A percentile compares a stretch with the other conserved stretches of the same genome.
phyloP scores from a whole-genome alignment of 202 grass and related monocot genomes.

The Cymbopogon flexuosus region DNA sequence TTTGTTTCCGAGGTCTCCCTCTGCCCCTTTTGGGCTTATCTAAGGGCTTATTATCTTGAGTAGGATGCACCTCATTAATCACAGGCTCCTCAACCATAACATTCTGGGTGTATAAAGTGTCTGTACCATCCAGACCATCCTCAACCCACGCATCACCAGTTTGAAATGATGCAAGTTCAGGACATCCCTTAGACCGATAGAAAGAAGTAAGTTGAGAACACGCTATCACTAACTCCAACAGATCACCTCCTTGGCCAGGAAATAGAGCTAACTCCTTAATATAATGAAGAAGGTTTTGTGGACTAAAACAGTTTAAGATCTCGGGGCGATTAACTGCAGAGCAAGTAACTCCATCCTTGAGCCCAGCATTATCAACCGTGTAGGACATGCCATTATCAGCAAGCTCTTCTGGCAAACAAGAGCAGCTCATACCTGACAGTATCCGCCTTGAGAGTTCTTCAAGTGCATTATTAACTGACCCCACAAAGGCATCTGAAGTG shows the following conservation, averaged over 20 bases:
- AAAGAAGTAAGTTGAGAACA: constrained; percentile 81
- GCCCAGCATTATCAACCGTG: constrained; percentile 77
- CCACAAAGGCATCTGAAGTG: constrained; percentile 54
- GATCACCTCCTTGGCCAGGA: constrained; percentile 54
- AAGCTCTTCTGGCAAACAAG: constrained; percentile 62
- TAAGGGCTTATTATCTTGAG: constrained; percentile 26
- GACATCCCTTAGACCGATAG: constrained; percentile 59
- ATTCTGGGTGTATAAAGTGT: constrained; percentile 21
- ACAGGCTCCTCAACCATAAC: constrained; percentile 44
- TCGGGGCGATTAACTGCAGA: constrained; percentile 48
- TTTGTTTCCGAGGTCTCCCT: constrained; percentile 55
- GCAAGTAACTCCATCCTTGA: constrained; percentile 55
- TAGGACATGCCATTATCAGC: constrained; percentile 49
- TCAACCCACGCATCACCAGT: constrained; percentile 43
- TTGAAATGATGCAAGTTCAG: constrained; percentile 61
- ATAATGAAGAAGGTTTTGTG: constrained; percentile 63
- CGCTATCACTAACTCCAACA: constrained; percentile 56
- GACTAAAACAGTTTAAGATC: constrained; percentile 53
- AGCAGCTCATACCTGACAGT: constrained; percentile 66
- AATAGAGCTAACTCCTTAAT: constrained; percentile 55
- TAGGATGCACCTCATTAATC: constrained; percentile 32
- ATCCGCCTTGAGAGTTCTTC: constrained; percentile 79
- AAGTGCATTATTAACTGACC: constrained; percentile 64
- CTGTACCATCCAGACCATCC: constrained; percentile 31
- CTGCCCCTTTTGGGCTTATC: constrained; percentile 58